Base-by-base conservation (phyloP, 805 yeast species). In the Yarrowia hollandica region DNA sequence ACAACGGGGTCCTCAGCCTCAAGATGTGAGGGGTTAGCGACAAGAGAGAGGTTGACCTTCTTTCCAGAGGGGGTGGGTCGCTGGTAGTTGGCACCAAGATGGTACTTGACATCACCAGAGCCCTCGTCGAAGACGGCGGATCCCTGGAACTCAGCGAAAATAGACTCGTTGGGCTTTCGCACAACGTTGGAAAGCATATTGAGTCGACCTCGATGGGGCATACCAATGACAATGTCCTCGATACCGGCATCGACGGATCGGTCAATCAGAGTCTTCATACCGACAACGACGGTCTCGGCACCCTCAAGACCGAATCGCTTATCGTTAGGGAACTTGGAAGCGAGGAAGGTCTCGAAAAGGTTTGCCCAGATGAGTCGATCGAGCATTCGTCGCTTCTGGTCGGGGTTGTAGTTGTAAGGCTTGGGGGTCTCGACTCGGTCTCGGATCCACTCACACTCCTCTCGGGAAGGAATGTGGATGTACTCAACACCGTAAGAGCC, bases 1-100 rank as follows among this genome's bases (percentile, higher is more conserved):
- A 94, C 99, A 65, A 94, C 97, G 62, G 98, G 97, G 75, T 94
- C 99, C 77, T 91, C 97, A 62, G 99, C 96, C 79, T 94, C 99
- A 77, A 94, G 83, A 78, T 94, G 99, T 48, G 98, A 92, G 63
- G 99, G 99, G 76, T 94, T 94, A 63, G 99, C 99, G 64, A 94
- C 99, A 65, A 94, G 79, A 28, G 98, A 91, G 69, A 94, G 78
- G 78, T 91, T 91, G 65, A 94, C 97, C 71, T 84, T 88, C 75
- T 90, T 90, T 74, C 99, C 99, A 23, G 96, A 88, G 44, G 97
- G 95, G 60, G 99, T 94, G 74, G 99, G 99, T 79, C 99, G 88
- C 73, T 86, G 89, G 80, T 91, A 94, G 80, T 94, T 92, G 97
- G 94, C 92, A 80, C 99, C 99, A 77, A 94, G 82, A 75, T 94